Base-by-base conservation (phyloP, 768 basidiomycete species). In the Phylloporus rhodoxanthus region DNA sequence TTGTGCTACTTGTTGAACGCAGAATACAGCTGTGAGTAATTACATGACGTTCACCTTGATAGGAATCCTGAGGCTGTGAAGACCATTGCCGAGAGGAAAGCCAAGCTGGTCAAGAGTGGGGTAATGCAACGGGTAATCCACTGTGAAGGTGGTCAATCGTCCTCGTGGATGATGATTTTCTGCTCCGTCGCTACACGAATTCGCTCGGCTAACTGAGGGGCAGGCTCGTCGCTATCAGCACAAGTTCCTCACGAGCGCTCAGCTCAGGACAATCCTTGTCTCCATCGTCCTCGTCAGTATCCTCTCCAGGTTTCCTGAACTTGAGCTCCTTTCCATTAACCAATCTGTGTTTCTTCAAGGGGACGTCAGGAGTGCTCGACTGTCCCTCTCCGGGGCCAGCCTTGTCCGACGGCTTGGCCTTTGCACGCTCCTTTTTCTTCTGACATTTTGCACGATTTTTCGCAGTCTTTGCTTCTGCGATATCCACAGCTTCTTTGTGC, bases 371-470 rank as follows among this genome's bases (percentile, higher is more conserved):
- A 9, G 62, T 55, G 41, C 56, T 55, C 41, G 53, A 55, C 15
- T 60, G 55, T 13, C 53, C 54, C 37, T 60, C 62, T n/a, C 51
- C 64, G 40, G 63, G 59, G 33, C 63, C 58, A 14, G 54, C 51
- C 45, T 68, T 64, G 44, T 59, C 63, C 48, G 50, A 60, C 40
- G 39, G 45, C 64, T 65, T 80, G 71, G 42, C 65, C 65, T 85
- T 83, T 33, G 78, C 67, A 43, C 81, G 72, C 55, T 79, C 85
- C 66, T 94, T 98, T 75, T 91, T 91, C 76, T 95, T 96, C 68
- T 85, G 88, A 38, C 96, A 73, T 66, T 89, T 97, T 14, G 89
- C 88, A 17, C 96, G 79, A 66, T 99, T 99, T 72, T 93, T 98
- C 11, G 91, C 85, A 0, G 95, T 97, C 72, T 93, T 96, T 2